Base-by-base conservation (phyloP, 2,329 filamentous ascomycete genomes). In the Cryphonectria nitschkei region DNA sequence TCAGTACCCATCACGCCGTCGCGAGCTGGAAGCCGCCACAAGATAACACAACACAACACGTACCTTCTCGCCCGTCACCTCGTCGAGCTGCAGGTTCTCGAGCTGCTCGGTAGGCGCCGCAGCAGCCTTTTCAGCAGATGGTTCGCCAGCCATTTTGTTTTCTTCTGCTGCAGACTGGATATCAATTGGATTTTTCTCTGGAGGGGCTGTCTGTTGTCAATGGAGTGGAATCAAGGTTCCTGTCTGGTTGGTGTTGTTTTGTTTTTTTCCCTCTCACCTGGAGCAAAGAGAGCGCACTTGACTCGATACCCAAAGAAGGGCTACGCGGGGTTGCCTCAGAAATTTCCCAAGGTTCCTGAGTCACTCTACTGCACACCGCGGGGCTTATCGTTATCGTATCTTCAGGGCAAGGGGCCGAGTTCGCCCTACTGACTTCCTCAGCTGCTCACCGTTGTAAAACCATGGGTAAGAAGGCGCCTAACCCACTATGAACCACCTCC, bases 61-160 rank as follows among this genome's bases (percentile, higher is more conserved):
- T 61, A 75, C 77, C 76, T 69, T 90, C 84, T 99, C 96, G 78
- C 96, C 96, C 19, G 96, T 98, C 74, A 95, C 93, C 79, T 97
- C 93, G 81, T 99, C 96, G 66, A 96, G 88, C 81, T 95, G 88
- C 76, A 97, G 87, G 84, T 95, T 93, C 78, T 88, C 88, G 75
- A 91, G 81, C 77, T 83, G 82, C 74, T 88, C 86, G 74, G 83
- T 83, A 68, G 83, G 83, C 62, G 83, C 79, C 22, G 77, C 75
- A 16, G 72, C 46, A 4, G 72, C 70, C 34, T 70, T 70, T 13
- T 72, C 68, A 50, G 62, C 67, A 46, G 65, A 67, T 34, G 69
- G 56, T 73, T 72, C 74, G 72, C 68, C 69, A 16, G 71, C 75
- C 75, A 76, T 77, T 39, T 39, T 9, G 7, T 32, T 34, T 39